Evolutionary conservation across 176 grass and related monocot genomes (phyloP).

Genomic region (bread wheat (Triticum aestivum)): IWGSC_CS_RefSeq_v2.1 NC_057808.1:325356953-325357452

Average conservation of each 20-base stretch:
- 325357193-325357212: conserved; percentile 7
- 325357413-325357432: conserved; percentile 70
- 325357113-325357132: background rate
- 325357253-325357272: conserved; percentile 35
- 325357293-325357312: conserved; percentile 59
- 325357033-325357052: background rate
- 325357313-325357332: conserved; percentile 62
- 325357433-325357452: conserved; percentile 66
- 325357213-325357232: conserved; percentile 15
- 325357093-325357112: conserved; percentile 1
- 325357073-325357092: background rate
- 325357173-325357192: background rate
- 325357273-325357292: conserved; percentile 63
- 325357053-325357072: background rate
- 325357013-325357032: background rate
- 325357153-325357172: background rate
- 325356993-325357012: too few species aligned
- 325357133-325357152: background rate
- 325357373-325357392: conserved; percentile 7
- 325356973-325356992: background rate
- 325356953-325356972: background rate
- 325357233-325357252: conserved; percentile 21
- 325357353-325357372: background rate
- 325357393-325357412: conserved; percentile 30
- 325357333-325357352: conserved; percentile 45